phyloP scores from a whole-genome alignment of 805 yeast genomes.

The Saccharomycopsis sp. region DNA sequence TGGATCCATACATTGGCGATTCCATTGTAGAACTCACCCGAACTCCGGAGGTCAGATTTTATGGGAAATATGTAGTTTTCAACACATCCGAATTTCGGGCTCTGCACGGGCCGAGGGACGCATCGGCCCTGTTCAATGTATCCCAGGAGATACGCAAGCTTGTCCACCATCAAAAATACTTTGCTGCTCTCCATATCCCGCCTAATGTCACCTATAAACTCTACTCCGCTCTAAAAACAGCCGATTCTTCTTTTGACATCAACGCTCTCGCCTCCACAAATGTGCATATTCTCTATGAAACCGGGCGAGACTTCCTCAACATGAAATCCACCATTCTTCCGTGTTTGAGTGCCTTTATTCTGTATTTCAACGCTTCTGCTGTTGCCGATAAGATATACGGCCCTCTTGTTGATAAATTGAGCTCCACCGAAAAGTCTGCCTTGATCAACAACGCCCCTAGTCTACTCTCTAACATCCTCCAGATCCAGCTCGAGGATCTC shows the following conservation, averaged over 20 bases:
- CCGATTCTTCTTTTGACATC: constrained; percentile 5
- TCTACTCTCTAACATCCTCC: constrained; percentile 29
- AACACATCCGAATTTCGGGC: constrained; percentile 4
- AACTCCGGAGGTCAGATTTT: constrained; percentile 9
- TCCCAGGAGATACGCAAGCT: constrained; percentile 33
- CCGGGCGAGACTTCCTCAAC: constrained; percentile 49
- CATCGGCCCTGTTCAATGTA: constrained; percentile 15
- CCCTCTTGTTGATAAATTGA: constrained; percentile 10
- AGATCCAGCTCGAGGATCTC: constrained; percentile 32
- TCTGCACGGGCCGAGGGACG: neutral
- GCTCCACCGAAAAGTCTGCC: constrained; percentile 19
- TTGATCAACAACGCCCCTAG: constrained; percentile 24
- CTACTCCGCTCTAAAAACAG: constrained; percentile 21
- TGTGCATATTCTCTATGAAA: constrained; percentile 43
- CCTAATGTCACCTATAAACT: constrained; percentile 36
- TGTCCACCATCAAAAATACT: constrained; percentile 47
- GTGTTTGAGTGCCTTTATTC: constrained; percentile 25
- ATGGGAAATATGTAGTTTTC: constrained; percentile 22
- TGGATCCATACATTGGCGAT: constrained; percentile 11
- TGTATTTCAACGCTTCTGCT: constrained; percentile 10
- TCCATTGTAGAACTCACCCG: constrained; percentile 4
- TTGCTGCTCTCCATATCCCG: constrained; percentile 50
- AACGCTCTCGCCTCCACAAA: constrained; percentile 3
- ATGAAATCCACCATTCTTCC: constrained; percentile 38
- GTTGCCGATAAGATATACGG: constrained; percentile 6